Evolutionary conservation across 2,329 filamentous ascomycete species (phyloP), one percentile per base, ranked within the genome.

Genomic region (Xylaria sp.): DNA sequence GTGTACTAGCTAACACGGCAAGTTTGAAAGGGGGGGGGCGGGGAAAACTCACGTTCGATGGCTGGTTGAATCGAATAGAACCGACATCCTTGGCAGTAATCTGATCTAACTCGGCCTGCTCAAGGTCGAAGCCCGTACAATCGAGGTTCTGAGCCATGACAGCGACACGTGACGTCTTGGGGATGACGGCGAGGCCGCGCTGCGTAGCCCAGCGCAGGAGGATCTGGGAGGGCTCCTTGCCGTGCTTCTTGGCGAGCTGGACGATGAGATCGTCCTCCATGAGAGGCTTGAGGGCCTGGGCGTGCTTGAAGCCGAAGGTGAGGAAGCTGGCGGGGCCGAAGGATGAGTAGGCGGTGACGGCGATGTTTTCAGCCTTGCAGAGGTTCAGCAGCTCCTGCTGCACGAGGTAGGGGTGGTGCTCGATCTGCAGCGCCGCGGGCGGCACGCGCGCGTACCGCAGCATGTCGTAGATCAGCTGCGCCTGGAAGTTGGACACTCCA

Each of bases 131-230:
- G 69, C 81, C 81, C 70, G 83, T 86, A 69, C 89, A 87, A 72
- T 89, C 86, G 71, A 94, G 81, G 81, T 93, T 93, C 82, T 90
- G 83, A 65, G 81, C 78, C 77, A 93, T 84, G 71, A 82, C 71
- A 25, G 77, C 82, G 69, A 70, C 76, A 71, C 79, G 85, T 80
- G 79, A 90, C 70, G 86, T 90, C 87, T 95, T 95, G 73, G 92
- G 92, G 74, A 96, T 96, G 73, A 96, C 91, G 54, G 92, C 91
- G 63, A 96, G 83, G 36, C 89, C 89, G 57, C 91, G 86, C 85
- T 96, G 93, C 17, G 93, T 96, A 25, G 93, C 89, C 94, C 94
- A 97, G 74, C 93, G 87, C 72, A 97, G 85, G 68, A 97, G 85
- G 31, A 97, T 85, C 85, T 97, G 93, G 17, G 92, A 91, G 6